These are phyloP conservation scores for Rubia peregrina DNA, from an alignment of 305 asterid genomes.

Conservation along the genomic window DNA sequence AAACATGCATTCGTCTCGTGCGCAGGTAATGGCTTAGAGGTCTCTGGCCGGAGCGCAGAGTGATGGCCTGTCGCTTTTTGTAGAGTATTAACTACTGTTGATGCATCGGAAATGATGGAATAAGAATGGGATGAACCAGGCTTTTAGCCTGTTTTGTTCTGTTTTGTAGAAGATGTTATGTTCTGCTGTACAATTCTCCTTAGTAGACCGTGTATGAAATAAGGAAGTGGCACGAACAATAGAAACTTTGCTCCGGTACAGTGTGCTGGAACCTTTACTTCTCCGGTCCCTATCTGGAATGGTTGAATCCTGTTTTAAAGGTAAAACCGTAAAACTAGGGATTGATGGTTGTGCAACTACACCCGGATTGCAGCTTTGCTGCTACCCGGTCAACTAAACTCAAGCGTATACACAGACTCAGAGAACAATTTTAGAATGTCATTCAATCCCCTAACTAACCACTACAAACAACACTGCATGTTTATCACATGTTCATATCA, in stretches of 20 bases:
- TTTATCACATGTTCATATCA: no score
- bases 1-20: background rate
- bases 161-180: background rate
- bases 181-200: background rate
- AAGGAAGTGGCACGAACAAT: no score
- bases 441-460: background rate
- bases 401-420: background rate
- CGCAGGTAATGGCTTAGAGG: constrained; percentile 89
- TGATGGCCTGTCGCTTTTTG: constrained; percentile 8
- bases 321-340: no score
- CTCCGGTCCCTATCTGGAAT: no score
- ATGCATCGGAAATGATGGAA: background rate
- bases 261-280: no score
- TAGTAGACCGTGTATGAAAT: no score
- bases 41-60: constrained; percentile 38
- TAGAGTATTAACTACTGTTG: background rate
- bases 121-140: background rate
- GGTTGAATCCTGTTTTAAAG: no score
- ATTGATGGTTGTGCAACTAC: no score
- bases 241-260: no score
- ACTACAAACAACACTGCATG: background rate
- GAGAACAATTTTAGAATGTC: background rate
- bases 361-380: no score
- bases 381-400: no score
- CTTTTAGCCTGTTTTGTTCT: background rate